Conservation (phyloP, 495 filamentous ascomycete genomes). For the Neurospora tetrasperma region DNA sequence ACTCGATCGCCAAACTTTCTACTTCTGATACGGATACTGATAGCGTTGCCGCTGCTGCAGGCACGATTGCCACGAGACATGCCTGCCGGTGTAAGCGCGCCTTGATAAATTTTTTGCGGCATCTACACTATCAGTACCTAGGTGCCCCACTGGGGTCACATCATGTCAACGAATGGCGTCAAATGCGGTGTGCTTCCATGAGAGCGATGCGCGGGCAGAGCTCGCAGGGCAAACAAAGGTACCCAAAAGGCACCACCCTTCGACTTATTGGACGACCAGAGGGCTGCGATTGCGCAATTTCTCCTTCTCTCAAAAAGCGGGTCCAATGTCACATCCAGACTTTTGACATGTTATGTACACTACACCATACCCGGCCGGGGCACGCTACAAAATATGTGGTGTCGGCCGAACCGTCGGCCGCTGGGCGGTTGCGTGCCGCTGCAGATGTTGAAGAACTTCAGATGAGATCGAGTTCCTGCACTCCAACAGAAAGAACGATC, state of each 20-base stretch:
- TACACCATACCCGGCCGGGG: constrained; percentile 8
- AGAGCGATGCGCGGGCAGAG: constrained; percentile 3
- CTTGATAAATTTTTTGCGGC: constrained; percentile 4
- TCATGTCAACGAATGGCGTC: constrained; percentile 6
- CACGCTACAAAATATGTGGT: constrained; percentile 15
- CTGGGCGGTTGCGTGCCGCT: background rate
- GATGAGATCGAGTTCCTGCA: background rate
- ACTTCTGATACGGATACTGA: background rate
- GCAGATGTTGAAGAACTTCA: background rate
- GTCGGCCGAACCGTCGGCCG: background rate
- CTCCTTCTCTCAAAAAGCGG: constrained; percentile 6
- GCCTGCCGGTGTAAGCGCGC: background rate
- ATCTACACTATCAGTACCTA: background rate
- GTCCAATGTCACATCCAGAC: constrained; percentile 4
- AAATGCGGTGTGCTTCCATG: constrained; percentile 6
- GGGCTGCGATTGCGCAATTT: constrained; percentile 27
- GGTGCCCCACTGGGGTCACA: constrained; percentile 16
- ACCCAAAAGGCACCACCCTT: background rate
- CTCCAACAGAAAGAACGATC: background rate
- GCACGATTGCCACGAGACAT: background rate
- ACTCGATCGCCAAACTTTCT: background rate
- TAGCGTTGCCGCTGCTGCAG: background rate
- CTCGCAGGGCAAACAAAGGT: background rate
- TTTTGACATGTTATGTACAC: constrained; percentile 3
- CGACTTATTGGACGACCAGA: background rate